Base-by-base conservation (phyloP, 2,329 filamentous ascomycete species). In the Aulographum hederae region DNA sequence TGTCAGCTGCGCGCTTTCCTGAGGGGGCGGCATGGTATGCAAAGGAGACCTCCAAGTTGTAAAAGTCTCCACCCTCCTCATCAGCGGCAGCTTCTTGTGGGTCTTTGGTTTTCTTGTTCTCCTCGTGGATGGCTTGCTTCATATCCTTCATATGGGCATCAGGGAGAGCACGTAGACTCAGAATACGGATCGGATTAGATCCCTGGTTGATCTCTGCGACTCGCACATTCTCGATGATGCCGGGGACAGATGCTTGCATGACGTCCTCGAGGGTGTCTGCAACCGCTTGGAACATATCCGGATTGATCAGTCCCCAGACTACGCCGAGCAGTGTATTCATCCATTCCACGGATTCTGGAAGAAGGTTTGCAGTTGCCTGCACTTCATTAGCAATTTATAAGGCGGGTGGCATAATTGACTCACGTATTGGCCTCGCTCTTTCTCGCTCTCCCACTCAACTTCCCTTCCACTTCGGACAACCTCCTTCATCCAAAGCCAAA, bases 221-320 rank as follows among this genome's bases (percentile, higher is more conserved):
- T 41, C 86, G 78, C 28, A 98, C 84, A 41, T 93, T 89, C 51
- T 95, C 85, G 40, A 98, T 84, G 25, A 95, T 60, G 2, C 78
- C 73, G 0, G 89, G 89, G 0, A 94, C 78, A 0, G 82, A 93
- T 14, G 85, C 86, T 50, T 91, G 84, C 86, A 95, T 95, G 41
- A 95, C 79, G 50, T 95, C 86, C 54, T 89, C 80, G 4, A 89
- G 67, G 10, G 80, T 94, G 48, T 95, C 89, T n/a, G 85, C 85
- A 6, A 94, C 69, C 4, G 71, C 70, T n/a, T 71, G 62, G 51
- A 98, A 89, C 78, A 95, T 91, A 27, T 95, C 86, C 0, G 89
- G 86, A 46, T 95, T 91, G 39, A 94, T 74, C 3, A 95, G 60
- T 1, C 81, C 79, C 89, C 89, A 98, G 27, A 89, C 65, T 26